Conservation (phyloP, 129 eudicot species). For the Arctium lappa region DNA sequence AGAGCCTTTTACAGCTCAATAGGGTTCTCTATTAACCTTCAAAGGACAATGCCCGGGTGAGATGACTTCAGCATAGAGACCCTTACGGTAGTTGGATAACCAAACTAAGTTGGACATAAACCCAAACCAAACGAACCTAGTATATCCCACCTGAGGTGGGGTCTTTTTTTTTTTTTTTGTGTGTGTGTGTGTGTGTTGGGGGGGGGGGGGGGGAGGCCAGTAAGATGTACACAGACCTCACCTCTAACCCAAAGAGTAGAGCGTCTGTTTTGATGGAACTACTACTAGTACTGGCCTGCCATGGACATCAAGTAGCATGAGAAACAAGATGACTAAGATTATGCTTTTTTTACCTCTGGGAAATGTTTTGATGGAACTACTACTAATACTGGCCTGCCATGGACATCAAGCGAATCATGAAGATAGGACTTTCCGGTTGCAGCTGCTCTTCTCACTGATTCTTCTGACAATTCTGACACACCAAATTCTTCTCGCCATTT, state of each 20-base stretch:
- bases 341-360: slow-evolving; percentile 39
- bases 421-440: slow-evolving; percentile 76
- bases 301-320: slow-evolving; percentile 45
- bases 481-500: slow-evolving; percentile 87
- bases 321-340: neutral
- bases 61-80: neutral
- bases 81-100: neutral
- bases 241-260: neutral
- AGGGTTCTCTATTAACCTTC: neutral
- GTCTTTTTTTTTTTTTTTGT: neutral
- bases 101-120: neutral
- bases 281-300: slow-evolving; percentile 78
- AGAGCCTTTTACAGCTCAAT: too few species aligned
- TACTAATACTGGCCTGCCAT: slow-evolving; percentile 57
- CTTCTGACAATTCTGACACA: slow-evolving; percentile 75
- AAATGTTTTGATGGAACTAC: slow-evolving; percentile 69
- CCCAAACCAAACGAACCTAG: neutral
- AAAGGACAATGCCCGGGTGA: neutral
- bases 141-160: neutral
- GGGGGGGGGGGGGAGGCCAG: too few species aligned
- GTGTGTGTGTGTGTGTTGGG: too few species aligned
- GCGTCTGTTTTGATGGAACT: slow-evolving; percentile 62
- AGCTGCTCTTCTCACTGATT: slow-evolving; percentile 56
- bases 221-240: neutral
- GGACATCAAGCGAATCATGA: slow-evolving; percentile 75